Conservation (phyloP, 345 rosid species). For the Eutrema yunnanense region DNA sequence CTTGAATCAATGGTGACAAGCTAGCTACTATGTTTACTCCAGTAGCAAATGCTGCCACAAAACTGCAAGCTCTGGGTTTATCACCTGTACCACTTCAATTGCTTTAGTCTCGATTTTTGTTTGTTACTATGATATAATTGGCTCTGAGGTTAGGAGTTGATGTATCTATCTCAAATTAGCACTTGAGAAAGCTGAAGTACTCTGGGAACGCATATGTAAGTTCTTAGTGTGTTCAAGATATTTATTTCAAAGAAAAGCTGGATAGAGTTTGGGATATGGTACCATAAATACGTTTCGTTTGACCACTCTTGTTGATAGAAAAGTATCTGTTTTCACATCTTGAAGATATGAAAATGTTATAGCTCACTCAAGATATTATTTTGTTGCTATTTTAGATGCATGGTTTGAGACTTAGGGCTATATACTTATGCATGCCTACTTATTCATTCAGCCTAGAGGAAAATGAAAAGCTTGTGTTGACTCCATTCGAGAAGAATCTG, state of each 20-base stretch:
- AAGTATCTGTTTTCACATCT: not conserved
- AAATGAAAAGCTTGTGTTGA: conserved; percentile 86
- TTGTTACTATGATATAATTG: not conserved
- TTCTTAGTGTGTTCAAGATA: not conserved
- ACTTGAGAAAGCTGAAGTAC: not conserved
- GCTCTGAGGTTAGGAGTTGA: not conserved
- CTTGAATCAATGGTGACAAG: not conserved
- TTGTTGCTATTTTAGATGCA: not conserved
- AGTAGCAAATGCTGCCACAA: not conserved
- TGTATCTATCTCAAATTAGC: not conserved
- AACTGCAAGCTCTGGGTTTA: not conserved
- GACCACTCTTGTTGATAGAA: not conserved
- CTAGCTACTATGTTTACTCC: not conserved
- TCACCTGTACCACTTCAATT: not conserved
- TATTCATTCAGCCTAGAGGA: conserved; percentile 72
- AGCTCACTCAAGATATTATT: not conserved
- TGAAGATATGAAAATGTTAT: not conserved
- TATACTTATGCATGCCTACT: conserved; percentile 1
- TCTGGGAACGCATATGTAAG: not conserved
- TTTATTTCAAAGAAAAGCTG: not conserved
- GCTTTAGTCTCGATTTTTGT: not conserved
- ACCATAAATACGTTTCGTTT: not conserved
- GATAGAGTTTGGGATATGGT: not conserved
- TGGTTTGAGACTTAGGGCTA: not conserved
- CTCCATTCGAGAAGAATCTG: conserved; percentile 95